Evolutionary conservation across 169 alveolate genomes (phyloP).

Genomic region (Plasmodium blacklocki): DNA sequence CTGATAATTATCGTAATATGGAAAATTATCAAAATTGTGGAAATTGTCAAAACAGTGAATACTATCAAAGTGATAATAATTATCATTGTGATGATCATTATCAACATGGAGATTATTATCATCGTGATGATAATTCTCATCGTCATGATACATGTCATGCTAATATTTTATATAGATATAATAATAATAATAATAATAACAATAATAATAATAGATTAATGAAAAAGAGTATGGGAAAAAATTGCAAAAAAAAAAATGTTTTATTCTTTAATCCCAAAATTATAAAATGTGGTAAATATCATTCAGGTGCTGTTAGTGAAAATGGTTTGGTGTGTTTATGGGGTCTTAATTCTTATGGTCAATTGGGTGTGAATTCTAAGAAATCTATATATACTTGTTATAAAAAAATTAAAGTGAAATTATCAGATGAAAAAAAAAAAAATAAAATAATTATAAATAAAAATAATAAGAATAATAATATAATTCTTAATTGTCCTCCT

Average conservation of each 20-base stretch:
- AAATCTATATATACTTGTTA: conserved; percentile 51
- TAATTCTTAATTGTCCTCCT: not conserved
- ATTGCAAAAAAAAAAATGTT: no score
- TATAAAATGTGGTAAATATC: conserved; percentile 55
- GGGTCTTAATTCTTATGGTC: conserved; percentile 64
- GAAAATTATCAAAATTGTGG: no score
- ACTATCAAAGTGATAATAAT: no score
- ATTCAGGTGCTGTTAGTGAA: conserved; percentile 60
- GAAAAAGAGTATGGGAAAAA: no score
- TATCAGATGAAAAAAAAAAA: not conserved
- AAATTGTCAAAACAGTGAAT: no score
- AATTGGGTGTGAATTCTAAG: conserved; percentile 33
- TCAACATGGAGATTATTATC: no score
- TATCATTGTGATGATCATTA: no score
- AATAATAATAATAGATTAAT: not conserved
- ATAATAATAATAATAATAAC: conserved; percentile 5
- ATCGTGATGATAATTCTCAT: no score
- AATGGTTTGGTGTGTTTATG: conserved; percentile 58
- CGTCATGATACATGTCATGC: no score
- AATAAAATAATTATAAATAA: no score
- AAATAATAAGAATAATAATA: not conserved
- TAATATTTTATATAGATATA: not conserved
- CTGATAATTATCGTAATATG: no score
- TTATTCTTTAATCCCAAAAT: conserved; percentile 18
- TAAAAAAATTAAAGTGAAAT: conserved; percentile 6